Evolutionary conservation across 805 yeast species (phyloP), one percentile per base, ranked within the genome.

Genomic region (Starmerella geochares): DNA sequence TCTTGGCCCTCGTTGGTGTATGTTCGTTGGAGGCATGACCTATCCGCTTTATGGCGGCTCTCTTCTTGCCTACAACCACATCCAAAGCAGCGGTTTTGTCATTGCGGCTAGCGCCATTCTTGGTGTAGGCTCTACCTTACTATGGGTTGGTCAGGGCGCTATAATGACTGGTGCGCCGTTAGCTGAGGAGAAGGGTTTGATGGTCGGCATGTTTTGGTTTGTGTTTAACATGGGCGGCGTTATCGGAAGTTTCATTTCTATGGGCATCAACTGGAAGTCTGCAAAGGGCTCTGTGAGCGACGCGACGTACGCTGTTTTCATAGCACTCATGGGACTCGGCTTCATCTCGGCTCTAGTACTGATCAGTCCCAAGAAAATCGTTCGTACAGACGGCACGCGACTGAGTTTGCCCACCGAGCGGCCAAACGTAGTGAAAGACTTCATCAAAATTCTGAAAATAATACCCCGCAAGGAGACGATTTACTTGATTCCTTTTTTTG

Each of bases 221-320:
- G 71, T 77, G 50, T 78, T 78, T 69, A 77, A 78, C 65, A 65
- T 76, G 59, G 83, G 83, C 59, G 81, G 78, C 11, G 80, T 76
- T 42, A 74, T 78, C 54, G 83, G 83, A 42, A 69, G 76, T 14
- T 66, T 75, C 47, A 74, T 78, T 54, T 78, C 80, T 20, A 72
- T 78, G 63, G 80, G 74, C 31, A 66, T 74, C 56, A 77, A 75
- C 60, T 64, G 75, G 60, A 58, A 71, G 52, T 67, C 70, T 46
- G 31, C 41, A 1, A 58, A 60, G 25, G 64, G 63, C 13, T 61
- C 72, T 5, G 73, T 69, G 14, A 54, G 58, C 23, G 75, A 74
- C 51, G 75, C 77, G 32, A 76, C 82, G 21, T 78, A 68, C 57
- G 71, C 73, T 50, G 81, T 78, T 2, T 78, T 77, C 59, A 66